phyloP scores from a whole-genome alignment of 1,284 basidiomycete species.

The Cutaneotrichosporon cavernicola region DNA sequence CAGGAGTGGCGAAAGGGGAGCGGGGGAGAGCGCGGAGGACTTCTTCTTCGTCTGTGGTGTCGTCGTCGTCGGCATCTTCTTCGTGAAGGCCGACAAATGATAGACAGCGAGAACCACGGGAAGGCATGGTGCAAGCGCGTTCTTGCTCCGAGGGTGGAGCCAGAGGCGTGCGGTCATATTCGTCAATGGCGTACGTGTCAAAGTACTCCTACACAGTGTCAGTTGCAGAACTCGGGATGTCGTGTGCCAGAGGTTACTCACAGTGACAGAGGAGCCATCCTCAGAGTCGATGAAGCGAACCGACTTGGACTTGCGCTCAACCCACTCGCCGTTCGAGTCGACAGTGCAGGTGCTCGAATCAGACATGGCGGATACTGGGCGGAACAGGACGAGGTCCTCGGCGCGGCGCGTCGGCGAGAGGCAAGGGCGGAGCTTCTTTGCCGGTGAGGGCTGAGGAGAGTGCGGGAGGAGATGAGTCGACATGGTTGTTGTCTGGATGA shows the following conservation, averaged over 20 bases:
- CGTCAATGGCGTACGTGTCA: conserved; percentile 49
- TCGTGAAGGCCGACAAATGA: conserved; percentile 23
- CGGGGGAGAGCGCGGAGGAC: conserved; percentile 11
- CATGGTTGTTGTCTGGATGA: conserved; percentile 14
- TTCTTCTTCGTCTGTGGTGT: conserved; percentile 12
- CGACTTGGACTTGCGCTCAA: conserved; percentile 35
- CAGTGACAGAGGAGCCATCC: conserved; percentile 41
- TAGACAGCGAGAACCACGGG: conserved; percentile 44
- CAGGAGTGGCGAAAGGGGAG: conserved; percentile 27
- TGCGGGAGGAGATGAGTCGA: conserved; percentile 16
- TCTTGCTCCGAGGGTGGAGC: conserved; percentile 52
- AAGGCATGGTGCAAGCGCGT: conserved; percentile 50
- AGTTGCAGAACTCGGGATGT: background rate
- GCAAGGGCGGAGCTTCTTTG: conserved; percentile 44
- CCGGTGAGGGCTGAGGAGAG: conserved; percentile 23
- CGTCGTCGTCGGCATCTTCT: conserved; percentile 22
- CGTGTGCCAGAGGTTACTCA: conserved; percentile 25
- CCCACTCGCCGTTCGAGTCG: conserved; percentile 19
- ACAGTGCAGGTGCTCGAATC: conserved; percentile 21
- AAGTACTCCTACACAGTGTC: conserved; percentile 39
- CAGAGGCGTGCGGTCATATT: conserved; percentile 55
- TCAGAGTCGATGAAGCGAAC: conserved; percentile 43
- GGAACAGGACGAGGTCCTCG: background rate
- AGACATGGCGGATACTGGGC: conserved; percentile 17
- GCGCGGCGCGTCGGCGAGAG: conserved; percentile 33